Conservation (phyloP, 2,329 filamentous ascomycete genomes). For the Massarina eburnea region DNA sequence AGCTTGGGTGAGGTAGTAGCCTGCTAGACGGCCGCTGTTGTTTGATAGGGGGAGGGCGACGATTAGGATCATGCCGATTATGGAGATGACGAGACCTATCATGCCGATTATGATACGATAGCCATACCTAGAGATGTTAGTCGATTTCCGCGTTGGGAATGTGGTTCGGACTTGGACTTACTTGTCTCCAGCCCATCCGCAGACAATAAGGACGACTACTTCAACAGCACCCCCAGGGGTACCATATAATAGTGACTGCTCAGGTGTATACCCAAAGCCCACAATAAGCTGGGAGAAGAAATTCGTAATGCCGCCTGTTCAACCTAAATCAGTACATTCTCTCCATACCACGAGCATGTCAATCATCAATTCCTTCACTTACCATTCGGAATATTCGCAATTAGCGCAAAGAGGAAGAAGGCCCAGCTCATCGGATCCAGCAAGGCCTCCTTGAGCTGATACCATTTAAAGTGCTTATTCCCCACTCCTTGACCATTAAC, state of each 20-base stretch:
- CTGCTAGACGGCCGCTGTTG: slow-evolving; percentile 60
- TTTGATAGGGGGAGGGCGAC: slow-evolving; percentile 62
- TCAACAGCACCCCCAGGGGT: slow-evolving; percentile 67
- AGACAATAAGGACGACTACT: slow-evolving; percentile 59
- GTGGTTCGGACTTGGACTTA: not conserved
- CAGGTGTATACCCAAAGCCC: slow-evolving; percentile 64
- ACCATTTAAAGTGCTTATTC: slow-evolving; percentile 67
- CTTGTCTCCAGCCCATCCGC: slow-evolving; percentile 59
- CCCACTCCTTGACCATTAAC: slow-evolving; percentile 76
- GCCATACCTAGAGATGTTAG: slow-evolving; percentile 36
- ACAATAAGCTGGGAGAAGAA: slow-evolving; percentile 64
- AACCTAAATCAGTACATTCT: not conserved
- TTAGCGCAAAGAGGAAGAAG: slow-evolving; percentile 59
- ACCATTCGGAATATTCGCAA: slow-evolving; percentile 61
- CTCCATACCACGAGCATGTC: not conserved
- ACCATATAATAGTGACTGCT: slow-evolving; percentile 66
- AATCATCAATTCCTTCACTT: slow-evolving; percentile 3
- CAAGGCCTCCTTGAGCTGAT: slow-evolving; percentile 64
- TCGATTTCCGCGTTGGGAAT: not conserved
- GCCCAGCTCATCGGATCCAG: slow-evolving; percentile 62
- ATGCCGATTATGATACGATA: slow-evolving; percentile 61
- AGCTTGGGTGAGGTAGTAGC: slow-evolving; percentile 66
- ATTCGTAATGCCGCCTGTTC: slow-evolving; percentile 56
- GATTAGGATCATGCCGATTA: slow-evolving; percentile 66
- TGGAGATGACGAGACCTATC: slow-evolving; percentile 54